These are phyloP conservation scores for Apiospora kogelbergensis DNA, from an alignment of 2,329 filamentous ascomycete species.

Conservation along the genomic window DNA sequence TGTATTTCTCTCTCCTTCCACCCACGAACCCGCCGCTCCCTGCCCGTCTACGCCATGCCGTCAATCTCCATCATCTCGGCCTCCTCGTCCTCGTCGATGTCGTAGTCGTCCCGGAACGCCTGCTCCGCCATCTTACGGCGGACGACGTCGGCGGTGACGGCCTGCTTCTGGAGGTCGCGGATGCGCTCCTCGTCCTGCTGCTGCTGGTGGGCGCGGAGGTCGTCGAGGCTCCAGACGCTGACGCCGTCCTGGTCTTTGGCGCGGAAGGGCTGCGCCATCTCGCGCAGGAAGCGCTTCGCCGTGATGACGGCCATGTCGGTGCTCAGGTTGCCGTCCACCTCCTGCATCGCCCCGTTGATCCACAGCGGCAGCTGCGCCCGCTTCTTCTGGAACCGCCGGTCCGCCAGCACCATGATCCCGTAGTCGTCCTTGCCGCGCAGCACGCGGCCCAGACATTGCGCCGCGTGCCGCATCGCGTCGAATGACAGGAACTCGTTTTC, in stretches of 20 bases:
- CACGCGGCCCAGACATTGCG: conserved; percentile 93
- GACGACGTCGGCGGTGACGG: conserved; percentile 30
- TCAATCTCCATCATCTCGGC: conserved; percentile 55
- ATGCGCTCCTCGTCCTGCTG: conserved; percentile 71
- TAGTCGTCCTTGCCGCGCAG: conserved; percentile 97
- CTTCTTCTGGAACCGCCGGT: conserved; percentile 92
- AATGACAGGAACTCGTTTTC: conserved; percentile 98
- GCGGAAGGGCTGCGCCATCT: conserved; percentile 89
- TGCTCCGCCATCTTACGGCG: conserved; percentile 26
- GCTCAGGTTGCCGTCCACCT: conserved; percentile 84
- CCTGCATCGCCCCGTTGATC: conserved; percentile 86
- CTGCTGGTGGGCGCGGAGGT: conserved; percentile 76
- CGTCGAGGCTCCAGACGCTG: conserved; percentile 83
- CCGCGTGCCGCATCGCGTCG: conserved; percentile 98
- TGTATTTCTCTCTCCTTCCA: too few relatives aligned
- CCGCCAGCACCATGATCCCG: conserved; percentile 98
- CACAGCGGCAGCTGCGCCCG: conserved; percentile 88
- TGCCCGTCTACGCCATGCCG: conserved; percentile 6
- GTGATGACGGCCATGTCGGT: conserved; percentile 92
- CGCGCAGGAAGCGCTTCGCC: conserved; percentile 84
- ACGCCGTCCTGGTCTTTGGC: conserved; percentile 85
- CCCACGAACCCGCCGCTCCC: too few relatives aligned
- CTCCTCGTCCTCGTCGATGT: conserved; percentile 51
- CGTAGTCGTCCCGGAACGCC: conserved; percentile 42
- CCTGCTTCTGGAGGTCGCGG: conserved; percentile 56